Evolutionary conservation across 2,329 filamentous ascomycete species (phyloP), one percentile per base, ranked within the genome.

Genomic region (Fonsecaea pedrosoi): DNA sequence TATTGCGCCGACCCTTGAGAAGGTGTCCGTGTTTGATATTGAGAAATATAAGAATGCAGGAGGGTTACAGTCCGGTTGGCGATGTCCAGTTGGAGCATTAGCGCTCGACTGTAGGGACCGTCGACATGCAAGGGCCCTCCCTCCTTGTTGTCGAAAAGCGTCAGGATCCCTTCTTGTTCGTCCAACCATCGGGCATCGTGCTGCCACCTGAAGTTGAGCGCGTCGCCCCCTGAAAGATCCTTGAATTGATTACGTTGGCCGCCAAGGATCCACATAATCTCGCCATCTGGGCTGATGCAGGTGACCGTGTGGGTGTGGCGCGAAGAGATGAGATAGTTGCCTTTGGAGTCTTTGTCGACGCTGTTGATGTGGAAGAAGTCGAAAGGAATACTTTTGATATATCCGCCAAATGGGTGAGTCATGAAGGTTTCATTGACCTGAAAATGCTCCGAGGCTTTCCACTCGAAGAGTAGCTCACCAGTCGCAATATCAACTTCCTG

Each of bases 281-380:
- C 73, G 37, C 66, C 69, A 10, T 50, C 35, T 15, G 81, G 79
- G 58, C 81, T 77, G 48, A 82, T 76, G 65, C 81, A 80, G 18
- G 77, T 77, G 45, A 86, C 72, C 50, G 77, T 77, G 37, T 77
- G 75, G 34, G 78, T 75, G 63, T 80, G 78, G 21, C 82, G 79
- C 0, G 78, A 75, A 0, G 81, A 84, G 53, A 84, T 73, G 3
- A 82, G 73, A 53, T 79, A 82, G 62, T 82, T 79, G 10, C 80
- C 83, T 1, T 78, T 75, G 3, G 72, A 68, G 68, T 84, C 82
- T 74, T 85, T 85, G 72, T 83, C 82, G 64, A 85, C 77, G 53
- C 81, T 83, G 74, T 85, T 86, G 73, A 86, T 81, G 73, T 86
- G 84, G 75, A 86, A 85, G 74, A 82, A 86, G 71, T 86, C 84